Evolutionary conservation across 2,329 filamentous ascomycete species (phyloP).

Genomic region (Orbilia quercus): DNA sequence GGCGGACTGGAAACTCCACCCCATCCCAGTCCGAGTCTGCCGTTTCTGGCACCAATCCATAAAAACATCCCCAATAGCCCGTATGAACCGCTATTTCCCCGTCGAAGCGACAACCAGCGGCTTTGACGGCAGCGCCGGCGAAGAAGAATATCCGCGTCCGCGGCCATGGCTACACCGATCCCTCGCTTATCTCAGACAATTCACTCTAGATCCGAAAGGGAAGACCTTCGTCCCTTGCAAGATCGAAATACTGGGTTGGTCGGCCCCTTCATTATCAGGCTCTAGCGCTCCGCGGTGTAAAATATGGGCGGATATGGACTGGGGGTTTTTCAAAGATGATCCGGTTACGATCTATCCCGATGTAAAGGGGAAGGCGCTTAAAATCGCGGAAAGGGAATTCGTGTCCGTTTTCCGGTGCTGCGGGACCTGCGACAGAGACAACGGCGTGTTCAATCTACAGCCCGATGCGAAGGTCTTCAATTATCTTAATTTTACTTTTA

Average conservation of each 20-base stretch:
- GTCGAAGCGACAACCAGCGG: constrained; percentile 19
- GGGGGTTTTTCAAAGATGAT: constrained; percentile 37
- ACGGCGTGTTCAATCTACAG: constrained; percentile 5
- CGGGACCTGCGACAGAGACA: constrained; percentile 1
- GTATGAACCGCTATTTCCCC: constrained; percentile 41
- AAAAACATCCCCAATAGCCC: constrained; percentile 4
- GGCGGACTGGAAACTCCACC: constrained; percentile 31
- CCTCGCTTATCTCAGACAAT: constrained; percentile 29
- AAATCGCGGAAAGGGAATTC: constrained; percentile 26
- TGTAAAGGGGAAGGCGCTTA: background rate
- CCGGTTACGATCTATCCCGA: constrained; percentile 28
- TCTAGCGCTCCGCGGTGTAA: constrained; percentile 2
- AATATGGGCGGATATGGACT: constrained; percentile 33
- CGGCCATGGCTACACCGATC: constrained; percentile 34
- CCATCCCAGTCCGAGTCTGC: constrained; percentile 19
- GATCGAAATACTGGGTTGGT: constrained; percentile 17
- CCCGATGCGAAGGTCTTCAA: constrained; percentile 5
- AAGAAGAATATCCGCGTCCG: constrained; percentile 23
- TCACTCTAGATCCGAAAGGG: background rate
- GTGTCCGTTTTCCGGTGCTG: constrained; percentile 26
- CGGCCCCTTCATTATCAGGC: background rate
- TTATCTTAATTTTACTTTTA: constrained; percentile 19
- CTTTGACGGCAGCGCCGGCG: constrained; percentile 30
- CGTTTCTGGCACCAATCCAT: constrained; percentile 33
- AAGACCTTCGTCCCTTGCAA: constrained; percentile 1